These are phyloP conservation scores for Mortierella sp. DNA, from an alignment of 371 early-diverging fungal genomes.

Conservation along the genomic window DNA sequence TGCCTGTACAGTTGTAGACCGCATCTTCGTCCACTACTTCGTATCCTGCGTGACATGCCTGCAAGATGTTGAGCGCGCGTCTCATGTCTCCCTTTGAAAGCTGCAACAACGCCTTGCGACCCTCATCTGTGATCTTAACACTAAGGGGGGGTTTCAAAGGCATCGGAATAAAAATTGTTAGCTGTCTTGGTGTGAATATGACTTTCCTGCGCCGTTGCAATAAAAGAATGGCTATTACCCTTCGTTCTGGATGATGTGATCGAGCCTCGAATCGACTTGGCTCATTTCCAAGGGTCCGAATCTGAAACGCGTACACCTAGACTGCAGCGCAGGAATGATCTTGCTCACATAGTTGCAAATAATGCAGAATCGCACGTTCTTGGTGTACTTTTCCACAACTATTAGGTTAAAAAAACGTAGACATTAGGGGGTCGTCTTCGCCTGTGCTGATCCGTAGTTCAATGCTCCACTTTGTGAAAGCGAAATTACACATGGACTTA, in stretches of 20 bases:
- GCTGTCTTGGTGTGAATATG: too few species aligned
- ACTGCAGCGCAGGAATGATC: constrained; percentile 98
- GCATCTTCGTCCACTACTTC: constrained; percentile 80
- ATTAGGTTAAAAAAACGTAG: not conserved
- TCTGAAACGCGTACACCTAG: constrained; percentile 98
- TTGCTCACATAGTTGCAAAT: constrained; percentile 99
- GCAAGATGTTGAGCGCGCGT: constrained; percentile 94
- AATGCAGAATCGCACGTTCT: constrained; percentile 98
- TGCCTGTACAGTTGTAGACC: constrained; percentile 93
- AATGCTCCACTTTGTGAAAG: not conserved
- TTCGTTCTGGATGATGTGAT: constrained; percentile 83
- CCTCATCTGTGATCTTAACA: constrained; percentile 87
- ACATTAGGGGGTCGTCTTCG: not conserved
- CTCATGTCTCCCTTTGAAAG: constrained; percentile 98
- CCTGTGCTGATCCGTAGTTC: too few species aligned
- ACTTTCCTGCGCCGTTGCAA: not conserved
- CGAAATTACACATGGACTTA: constrained; percentile 39
- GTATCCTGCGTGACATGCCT: constrained; percentile 91
- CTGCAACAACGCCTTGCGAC: constrained; percentile 83
- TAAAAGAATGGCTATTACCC: constrained; percentile 57
- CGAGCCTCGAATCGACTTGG: constrained; percentile 84
- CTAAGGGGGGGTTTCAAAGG: constrained; percentile 57
- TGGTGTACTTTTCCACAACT: constrained; percentile 99
- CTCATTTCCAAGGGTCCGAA: constrained; percentile 92
- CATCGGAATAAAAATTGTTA: not conserved